A percentile compares a stretch with the other conserved stretches of the same genome.
Evolutionary conservation across 2,329 filamentous ascomycete species (phyloP).

Genomic region (Phialemonium atrogriseum): DNA sequence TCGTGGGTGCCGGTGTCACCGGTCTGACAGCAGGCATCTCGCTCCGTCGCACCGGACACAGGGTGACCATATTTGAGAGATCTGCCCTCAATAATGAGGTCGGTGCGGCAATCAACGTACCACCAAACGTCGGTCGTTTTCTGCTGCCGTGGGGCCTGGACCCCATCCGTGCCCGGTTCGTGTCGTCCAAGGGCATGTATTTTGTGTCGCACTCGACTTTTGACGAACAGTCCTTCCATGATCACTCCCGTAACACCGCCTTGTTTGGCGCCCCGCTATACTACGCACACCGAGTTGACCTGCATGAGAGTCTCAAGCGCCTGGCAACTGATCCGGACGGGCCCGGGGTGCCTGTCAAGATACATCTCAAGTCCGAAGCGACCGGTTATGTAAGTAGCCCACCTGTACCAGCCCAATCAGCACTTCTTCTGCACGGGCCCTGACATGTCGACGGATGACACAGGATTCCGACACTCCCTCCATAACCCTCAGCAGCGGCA

Average conservation of each 20-base stretch:
- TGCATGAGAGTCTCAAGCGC: conserved; percentile 20
- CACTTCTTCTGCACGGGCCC: too few species aligned
- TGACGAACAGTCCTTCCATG: conserved; percentile 1
- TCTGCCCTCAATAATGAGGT: conserved; percentile 26
- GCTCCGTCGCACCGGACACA: conserved; percentile 24
- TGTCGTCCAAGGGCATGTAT: conserved; percentile 14
- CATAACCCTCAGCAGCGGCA: conserved; percentile 20
- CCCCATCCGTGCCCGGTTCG: conserved; percentile 17
- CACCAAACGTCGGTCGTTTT: conserved; percentile 27
- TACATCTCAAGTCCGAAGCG: conserved; percentile 10
- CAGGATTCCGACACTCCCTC: conserved; percentile 7
- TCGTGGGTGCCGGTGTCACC: conserved; percentile 28
- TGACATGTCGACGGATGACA: not conserved
- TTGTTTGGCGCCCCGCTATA: conserved; percentile 12
- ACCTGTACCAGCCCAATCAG: not conserved
- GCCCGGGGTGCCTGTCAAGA: not conserved
- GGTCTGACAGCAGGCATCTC: conserved; percentile 25
- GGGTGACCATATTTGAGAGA: conserved; percentile 27
- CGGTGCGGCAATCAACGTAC: conserved; percentile 29
- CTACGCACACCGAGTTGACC: conserved; percentile 27
- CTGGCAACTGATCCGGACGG: not conserved
- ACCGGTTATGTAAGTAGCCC: conserved; percentile 13
- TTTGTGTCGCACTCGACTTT: conserved; percentile 3
- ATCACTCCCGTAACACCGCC: conserved; percentile 3
- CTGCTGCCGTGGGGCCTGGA: conserved; percentile 28